Evolutionary conservation across 805 yeast genomes (phyloP).

Genomic region (Naumovozyma castellii): DNA sequence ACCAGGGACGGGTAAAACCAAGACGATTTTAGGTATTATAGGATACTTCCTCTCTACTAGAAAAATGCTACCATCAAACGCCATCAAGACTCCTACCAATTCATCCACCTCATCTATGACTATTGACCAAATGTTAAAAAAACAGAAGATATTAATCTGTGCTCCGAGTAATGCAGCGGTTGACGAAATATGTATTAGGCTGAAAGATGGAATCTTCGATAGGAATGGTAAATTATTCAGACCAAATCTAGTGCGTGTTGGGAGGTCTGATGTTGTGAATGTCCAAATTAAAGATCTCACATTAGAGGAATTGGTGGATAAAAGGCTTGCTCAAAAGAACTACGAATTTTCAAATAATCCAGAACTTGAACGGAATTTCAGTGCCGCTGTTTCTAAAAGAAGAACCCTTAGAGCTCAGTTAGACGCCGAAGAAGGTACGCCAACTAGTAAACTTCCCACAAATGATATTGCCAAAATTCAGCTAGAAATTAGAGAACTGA

Average conservation of each 20-base stretch:
- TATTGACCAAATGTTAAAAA: constrained; percentile 21
- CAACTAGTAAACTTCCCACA: constrained; percentile 36
- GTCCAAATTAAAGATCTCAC: constrained; percentile 73
- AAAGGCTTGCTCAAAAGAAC: constrained; percentile 37
- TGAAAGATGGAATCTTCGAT: constrained; percentile 59
- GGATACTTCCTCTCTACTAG: constrained; percentile 56
- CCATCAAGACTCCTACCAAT: constrained; percentile 28
- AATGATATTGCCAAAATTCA: constrained; percentile 43
- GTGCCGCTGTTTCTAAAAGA: constrained; percentile 49
- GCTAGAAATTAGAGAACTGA: constrained; percentile 44
- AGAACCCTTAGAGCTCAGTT: constrained; percentile 41
- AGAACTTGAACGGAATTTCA: constrained; percentile 39
- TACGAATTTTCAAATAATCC: constrained; percentile 32
- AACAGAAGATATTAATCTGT: constrained; percentile 69
- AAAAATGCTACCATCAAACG: constrained; percentile 19
- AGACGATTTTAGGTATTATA: constrained; percentile 85
- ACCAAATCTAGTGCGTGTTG: constrained; percentile 76
- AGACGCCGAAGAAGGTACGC: constrained; percentile 34
- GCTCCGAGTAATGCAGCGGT: constrained; percentile 99
- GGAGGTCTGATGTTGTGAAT: constrained; percentile 82
- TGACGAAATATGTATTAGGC: constrained; percentile 81
- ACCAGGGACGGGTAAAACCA: constrained; percentile 98
- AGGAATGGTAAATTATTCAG: constrained; percentile 42
- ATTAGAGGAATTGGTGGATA: constrained; percentile 76
- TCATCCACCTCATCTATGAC: constrained; percentile 12